These are phyloP conservation scores for Termitomyces sp. DNA, from an alignment of 768 basidiomycete species.

Conservation along the genomic window DNA sequence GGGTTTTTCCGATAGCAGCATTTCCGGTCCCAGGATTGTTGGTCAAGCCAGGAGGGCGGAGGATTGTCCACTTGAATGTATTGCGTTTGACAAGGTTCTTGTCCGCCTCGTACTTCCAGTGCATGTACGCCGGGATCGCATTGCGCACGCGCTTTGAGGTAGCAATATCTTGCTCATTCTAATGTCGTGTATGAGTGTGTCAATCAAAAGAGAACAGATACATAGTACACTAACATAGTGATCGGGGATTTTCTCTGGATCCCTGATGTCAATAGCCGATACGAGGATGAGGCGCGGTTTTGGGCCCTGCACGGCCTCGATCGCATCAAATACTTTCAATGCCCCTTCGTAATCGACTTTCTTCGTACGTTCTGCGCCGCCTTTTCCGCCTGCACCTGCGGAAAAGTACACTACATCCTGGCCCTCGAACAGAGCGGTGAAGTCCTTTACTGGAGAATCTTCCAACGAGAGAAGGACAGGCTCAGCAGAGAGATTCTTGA, in stretches of 20 bases:
- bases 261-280: constrained; percentile 52
- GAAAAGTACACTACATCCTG: constrained; percentile 42
- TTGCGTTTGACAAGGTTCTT: constrained; percentile 43
- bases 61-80: constrained; percentile 60
- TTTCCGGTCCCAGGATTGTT: constrained; percentile 47
- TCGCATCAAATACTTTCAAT: constrained; percentile 64
- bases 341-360: constrained; percentile 61
- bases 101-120: constrained; percentile 48
- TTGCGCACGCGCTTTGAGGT: constrained; percentile 36
- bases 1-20: constrained; percentile 48
- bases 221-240: constrained; percentile 41
- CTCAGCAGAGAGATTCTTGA: constrained; percentile 34
- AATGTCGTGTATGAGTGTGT: neutral
- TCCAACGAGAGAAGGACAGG: constrained; percentile 58
- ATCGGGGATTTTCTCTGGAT: constrained; percentile 41
- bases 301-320: constrained; percentile 43
- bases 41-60: constrained; percentile 59
- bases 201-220: neutral
- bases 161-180: constrained; percentile 44
- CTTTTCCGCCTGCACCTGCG: constrained; percentile 54
- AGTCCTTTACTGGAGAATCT: constrained; percentile 37
- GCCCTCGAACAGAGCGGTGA: constrained; percentile 40
- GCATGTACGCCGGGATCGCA: constrained; percentile 40
- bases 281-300: constrained; percentile 55
- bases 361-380: constrained; percentile 48